Evolutionary conservation across 495 filamentous ascomycete species (phyloP).

Genomic region (Neurospora terricola): DNA sequence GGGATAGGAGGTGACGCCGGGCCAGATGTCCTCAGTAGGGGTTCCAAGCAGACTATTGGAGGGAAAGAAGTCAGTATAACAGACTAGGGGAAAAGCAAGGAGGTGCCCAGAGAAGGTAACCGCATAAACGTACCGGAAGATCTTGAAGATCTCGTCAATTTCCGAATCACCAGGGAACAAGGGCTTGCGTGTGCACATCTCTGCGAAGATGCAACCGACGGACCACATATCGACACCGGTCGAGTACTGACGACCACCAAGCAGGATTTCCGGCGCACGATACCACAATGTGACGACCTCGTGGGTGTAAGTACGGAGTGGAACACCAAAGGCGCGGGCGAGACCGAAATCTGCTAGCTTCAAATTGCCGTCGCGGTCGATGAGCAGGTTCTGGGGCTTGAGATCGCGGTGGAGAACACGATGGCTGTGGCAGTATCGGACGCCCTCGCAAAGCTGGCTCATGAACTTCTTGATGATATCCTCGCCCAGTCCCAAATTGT

Average conservation of each 20-base stretch:
- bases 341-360: constrained; percentile 98
- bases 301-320: constrained; percentile 93
- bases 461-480: constrained; percentile 97
- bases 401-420: constrained; percentile 90
- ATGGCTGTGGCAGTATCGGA: constrained; percentile 93
- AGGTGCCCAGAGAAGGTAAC: not conserved
- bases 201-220: constrained; percentile 95
- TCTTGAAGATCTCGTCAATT: constrained; percentile 99
- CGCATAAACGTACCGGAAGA: constrained; percentile 65
- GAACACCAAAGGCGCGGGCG: constrained; percentile 92
- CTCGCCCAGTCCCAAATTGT: constrained; percentile 69
- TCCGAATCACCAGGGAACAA: constrained; percentile 97
- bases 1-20: constrained; percentile 92
- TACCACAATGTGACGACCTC: constrained; percentile 99
- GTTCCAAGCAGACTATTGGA: constrained; percentile 71
- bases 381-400: constrained; percentile 96
- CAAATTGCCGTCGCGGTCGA: constrained; percentile 87
- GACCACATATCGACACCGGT: constrained; percentile 99
- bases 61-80: not conserved
- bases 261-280: constrained; percentile 91
- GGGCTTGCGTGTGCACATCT: constrained; percentile 98
- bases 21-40: constrained; percentile 80
- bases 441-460: constrained; percentile 82
- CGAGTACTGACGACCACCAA: constrained; percentile 94
- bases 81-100: not conserved